Evolutionary conservation across 2,329 filamentous ascomycete species (phyloP), one percentile per base, ranked within the genome.

Genomic region (Magnaporthiopsis incrustans): DNA sequence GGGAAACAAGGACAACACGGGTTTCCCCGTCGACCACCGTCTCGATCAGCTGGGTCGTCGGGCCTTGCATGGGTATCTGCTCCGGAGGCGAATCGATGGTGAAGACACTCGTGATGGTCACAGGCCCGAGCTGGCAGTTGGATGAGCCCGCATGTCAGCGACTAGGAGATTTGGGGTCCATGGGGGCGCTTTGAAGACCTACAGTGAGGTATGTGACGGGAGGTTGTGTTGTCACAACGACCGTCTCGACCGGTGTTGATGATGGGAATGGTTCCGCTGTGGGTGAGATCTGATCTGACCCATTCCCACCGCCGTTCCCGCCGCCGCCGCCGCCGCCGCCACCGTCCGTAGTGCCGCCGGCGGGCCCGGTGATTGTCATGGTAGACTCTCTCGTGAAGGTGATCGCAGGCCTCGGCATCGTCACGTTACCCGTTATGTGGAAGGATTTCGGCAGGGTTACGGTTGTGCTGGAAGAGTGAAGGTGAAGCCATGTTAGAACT

Each of bases 41-140:
- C 4, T 69, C 70, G 2, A 70, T 60, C 5, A 71, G 66, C 1
- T 69, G 59, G n/a, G 69, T 68, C 8, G 69, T 67, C 0, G 70
- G 69, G 7, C 64, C 57, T 22, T 59, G 61, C 26, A 60, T 65
- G 22, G 44, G 44, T n/a, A 22, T n/a, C 26, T 60, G 30, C 15
- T 60, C 12, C 33, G 12, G 6, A 8, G 59, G 62, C 33, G 57
- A 15, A 3, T 59, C 53, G 1, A 65, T 33, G 0, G 71, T 71
- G 25, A 67, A 65, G 12, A 66, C 63, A 2, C 63, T 64, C 2
- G 67, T 69, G 35, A 72, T 68, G n/a, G 67, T 69, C 22, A 69
- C 68, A 12, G 56, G 65, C 0, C 70, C 70, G 32, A 60, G 58
- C 22, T 53, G n/a, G 44, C 22, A 53, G 44, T 3, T 3, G 22